Base-by-base conservation (phyloP, 257 asterid genomes). In the Hygrophila difformis region DNA sequence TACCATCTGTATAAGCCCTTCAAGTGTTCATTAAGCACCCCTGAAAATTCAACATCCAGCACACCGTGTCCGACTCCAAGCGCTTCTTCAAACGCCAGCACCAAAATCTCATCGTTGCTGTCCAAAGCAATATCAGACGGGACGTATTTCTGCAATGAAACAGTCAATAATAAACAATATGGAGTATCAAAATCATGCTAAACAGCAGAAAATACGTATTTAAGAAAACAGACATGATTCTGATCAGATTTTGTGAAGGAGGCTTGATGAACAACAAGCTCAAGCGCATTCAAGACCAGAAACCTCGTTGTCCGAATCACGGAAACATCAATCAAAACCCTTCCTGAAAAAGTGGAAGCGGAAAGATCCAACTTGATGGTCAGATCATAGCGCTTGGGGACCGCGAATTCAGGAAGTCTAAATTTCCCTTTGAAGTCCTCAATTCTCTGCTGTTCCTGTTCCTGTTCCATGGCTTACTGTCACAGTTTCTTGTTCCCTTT, bases 1-100 rank as follows among this genome's bases (percentile, higher is more conserved):
- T n/a, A 83, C 97, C 97, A 83, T 74, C 95, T 70, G 65, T 87
- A 87, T 63, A 87, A 83, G 26, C 97, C 95, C 68, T 87, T 87
- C 97, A 87, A 83, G 73, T 87, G 78, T 51, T 87, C 97, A 55
- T 83, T 87, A 24, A 87, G 67, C 35, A 77, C 78, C 64, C 97
- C 97, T 38, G 71, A 76, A 46, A 87, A 87, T 23, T 74, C 82
- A 59, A 83, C 22, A 63, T 70, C 65, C 59, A 87, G 61, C 64
- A 60, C 49, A 47, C 97, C 97, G 47, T 60, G 51, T 12, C 97
- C 51, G 62, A 63, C 5, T 92, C 80, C 66, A 87, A 72, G 60
- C 45, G 64, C 70, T 83, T 77, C 61, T 62, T 76, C n/a, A 47
- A 87, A 87, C 77, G 76, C 88, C 49, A 72, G 17, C 29, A 84